Percentiles rank a stretch among this genome's conserved stretches.
Evolutionary conservation across 495 filamentous ascomycete species (phyloP).

Genomic region (Alectoria sarmentosa): DNA sequence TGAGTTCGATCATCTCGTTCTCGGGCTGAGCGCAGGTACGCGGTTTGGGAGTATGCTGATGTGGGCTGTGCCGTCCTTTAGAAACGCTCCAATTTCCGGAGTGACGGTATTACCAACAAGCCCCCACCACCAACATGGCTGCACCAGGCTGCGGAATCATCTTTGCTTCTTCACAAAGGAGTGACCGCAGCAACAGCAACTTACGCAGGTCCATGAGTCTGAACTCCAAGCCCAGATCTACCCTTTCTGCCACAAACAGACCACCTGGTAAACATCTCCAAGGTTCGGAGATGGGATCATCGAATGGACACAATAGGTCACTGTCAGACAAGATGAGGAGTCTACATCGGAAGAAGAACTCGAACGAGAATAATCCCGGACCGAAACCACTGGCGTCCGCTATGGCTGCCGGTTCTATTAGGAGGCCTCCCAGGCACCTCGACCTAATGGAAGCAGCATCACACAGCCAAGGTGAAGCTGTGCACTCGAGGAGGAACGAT

Average conservation of each 20-base stretch:
- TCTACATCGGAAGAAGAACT: constrained; percentile 25
- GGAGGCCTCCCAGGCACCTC: constrained; percentile 21
- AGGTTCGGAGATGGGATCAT: constrained; percentile 9
- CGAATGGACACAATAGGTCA: constrained; percentile 16
- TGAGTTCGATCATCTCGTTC: constrained; percentile 3
- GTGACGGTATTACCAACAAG: constrained; percentile 4
- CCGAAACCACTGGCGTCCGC: constrained; percentile 14
- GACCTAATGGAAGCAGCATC: constrained; percentile 26
- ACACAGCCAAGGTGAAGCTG: constrained; percentile 15
- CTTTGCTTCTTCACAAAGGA: constrained; percentile 19
- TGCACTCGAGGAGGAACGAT: constrained; percentile 13
- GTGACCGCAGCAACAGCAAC: constrained; percentile 24
- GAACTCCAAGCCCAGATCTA: constrained; percentile 19
- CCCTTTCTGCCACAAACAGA: constrained; percentile 17
- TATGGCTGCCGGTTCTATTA: constrained; percentile 10
- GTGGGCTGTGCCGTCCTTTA: constrained; percentile 24
- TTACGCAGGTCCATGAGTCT: constrained; percentile 21
- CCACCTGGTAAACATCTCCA: constrained; percentile 2
- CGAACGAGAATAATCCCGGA: constrained; percentile 17
- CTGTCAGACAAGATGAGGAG: constrained; percentile 25
- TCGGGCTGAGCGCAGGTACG: not conserved
- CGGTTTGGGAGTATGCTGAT: constrained; percentile 10
- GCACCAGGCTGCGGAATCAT: constrained; percentile 24
- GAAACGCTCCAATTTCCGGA: constrained; percentile 22
- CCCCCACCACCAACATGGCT: constrained; percentile 22